Evolutionary conservation across 805 yeast genomes (phyloP).

Genomic region (Citeromyces matritensis): DNA sequence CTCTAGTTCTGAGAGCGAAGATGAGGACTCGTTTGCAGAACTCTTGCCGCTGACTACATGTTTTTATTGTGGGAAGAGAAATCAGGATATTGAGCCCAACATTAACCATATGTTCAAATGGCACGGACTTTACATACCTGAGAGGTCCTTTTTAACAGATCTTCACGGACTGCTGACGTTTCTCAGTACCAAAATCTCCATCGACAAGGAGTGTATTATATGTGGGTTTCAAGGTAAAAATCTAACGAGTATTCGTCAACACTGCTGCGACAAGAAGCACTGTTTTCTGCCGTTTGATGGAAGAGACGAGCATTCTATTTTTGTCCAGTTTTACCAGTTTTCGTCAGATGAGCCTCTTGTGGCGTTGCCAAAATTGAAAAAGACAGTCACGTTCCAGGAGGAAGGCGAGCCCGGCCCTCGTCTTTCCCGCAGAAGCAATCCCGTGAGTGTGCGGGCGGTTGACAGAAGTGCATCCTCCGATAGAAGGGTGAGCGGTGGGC

Average conservation of each 20-base stretch:
- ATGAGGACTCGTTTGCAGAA: constrained; percentile 10
- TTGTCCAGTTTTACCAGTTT: constrained; percentile 23
- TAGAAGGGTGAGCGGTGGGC: constrained; percentile 31
- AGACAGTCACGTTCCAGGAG: constrained; percentile 14
- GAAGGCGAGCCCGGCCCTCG: constrained; percentile 7
- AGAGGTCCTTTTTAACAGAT: constrained; percentile 20
- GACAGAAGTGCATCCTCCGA: constrained; percentile 49
- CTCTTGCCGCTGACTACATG: constrained; percentile 25
- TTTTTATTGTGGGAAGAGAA: constrained; percentile 30
- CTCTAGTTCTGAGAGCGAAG: constrained; percentile 5
- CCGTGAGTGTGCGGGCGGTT: constrained; percentile 38
- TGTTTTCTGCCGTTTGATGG: constrained; percentile 29
- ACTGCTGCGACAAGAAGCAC: constrained; percentile 25
- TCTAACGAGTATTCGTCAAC: constrained; percentile 26
- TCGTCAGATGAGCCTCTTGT: constrained; percentile 7
- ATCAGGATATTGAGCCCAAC: constrained; percentile 14
- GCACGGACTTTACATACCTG: constrained; percentile 32
- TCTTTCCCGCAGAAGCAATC: constrained; percentile 19
- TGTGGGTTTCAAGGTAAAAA: constrained; percentile 27
- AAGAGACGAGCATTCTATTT: constrained; percentile 17
- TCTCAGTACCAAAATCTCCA: constrained; percentile 16
- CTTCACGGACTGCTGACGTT: constrained; percentile 21
- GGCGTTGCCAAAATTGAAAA: constrained; percentile 4
- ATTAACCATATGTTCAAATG: constrained; percentile 24
- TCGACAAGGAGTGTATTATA: constrained; percentile 25